Evolutionary conservation across 768 basidiomycete genomes (phyloP), one percentile per base, ranked within the genome.

Genomic region (Mycena olivaceomarginata): DNA sequence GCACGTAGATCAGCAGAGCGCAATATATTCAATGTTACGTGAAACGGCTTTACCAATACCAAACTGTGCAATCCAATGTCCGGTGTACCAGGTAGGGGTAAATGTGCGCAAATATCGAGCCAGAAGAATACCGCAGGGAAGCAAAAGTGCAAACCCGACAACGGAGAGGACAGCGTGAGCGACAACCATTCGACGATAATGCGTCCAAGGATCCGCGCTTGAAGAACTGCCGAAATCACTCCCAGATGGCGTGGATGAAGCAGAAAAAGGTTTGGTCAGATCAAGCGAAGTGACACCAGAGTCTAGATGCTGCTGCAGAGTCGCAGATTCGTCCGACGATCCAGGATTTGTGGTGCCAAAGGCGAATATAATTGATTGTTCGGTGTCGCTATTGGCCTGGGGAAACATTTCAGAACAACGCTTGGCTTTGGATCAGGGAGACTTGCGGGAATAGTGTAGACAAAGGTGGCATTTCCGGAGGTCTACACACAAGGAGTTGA

Each of bases 351-450:
- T 84, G 5, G 82, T 84, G 15, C 91, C 89, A 79, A 90, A 92
- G 7, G 93, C 94, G 84, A 88, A 95, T 62, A 96, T 93, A 72
- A 95, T 79, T 9, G 82, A 69, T 78, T 89, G 89, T n/a, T 76
- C 85, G 6, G 83, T 86, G 76, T 87, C 86, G 73, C 79, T 75
- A 67, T 90, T 88, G 10, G 88, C 84, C 92, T 92, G 70, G 4
- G 39, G 76, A n/a, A 53, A 51, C 22, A 41, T 66, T 43, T 22
- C 18, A 45, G 68, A 13, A 15, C 41, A 40, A 57, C n/a, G 43
- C 39, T 10, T 22, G 43, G n/a, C 43, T 48, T 51, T 60, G 31
- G 67, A 68, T 31, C 25, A 72, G 72, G 62, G 76, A 53, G 41
- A 82, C 90, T n/a, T 76, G 91, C 90, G 16, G 89, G 87, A 70